Percentiles rank a stretch among this genome's conserved stretches.
These are phyloP conservation scores for Thermothielavioides terrestris DNA, from an alignment of 495 filamentous ascomycete species.

Conservation along the genomic window DNA sequence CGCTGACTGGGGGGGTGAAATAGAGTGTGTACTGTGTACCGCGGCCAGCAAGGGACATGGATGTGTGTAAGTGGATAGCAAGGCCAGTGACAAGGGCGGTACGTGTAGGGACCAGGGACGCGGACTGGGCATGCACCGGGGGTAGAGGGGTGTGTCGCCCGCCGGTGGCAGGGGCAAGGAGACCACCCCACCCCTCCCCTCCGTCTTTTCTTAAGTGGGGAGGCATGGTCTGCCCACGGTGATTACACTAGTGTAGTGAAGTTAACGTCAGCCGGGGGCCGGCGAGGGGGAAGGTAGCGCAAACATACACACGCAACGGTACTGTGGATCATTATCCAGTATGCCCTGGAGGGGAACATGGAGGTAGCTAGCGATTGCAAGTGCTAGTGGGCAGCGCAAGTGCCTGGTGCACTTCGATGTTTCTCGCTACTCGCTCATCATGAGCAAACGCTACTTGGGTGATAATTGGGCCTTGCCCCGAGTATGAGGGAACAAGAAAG, in stretches of 20 bases:
- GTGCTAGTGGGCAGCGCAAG: too few species aligned
- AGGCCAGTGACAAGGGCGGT: slow-evolving; percentile 11
- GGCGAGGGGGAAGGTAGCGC: too few species aligned
- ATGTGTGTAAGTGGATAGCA: slow-evolving; percentile 15
- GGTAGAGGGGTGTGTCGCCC: slow-evolving; percentile 2
- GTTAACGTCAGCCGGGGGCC: too few species aligned
- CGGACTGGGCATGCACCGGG: slow-evolving; percentile 3
- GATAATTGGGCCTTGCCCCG: neutral
- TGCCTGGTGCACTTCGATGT: too few species aligned
- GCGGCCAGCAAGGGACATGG: slow-evolving; percentile 17
- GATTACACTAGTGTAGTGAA: too few species aligned
- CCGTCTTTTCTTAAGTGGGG: neutral
- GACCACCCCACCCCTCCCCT: slow-evolving; percentile 3
- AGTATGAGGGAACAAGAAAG: slow-evolving; percentile 3
- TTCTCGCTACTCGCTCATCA: too few species aligned
- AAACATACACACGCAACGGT: too few species aligned
- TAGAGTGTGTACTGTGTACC: slow-evolving; percentile 15
- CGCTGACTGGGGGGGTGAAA: slow-evolving; percentile 8
- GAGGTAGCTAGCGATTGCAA: too few species aligned
- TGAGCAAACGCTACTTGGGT: too few species aligned
- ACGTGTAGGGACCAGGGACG: slow-evolving; percentile 11
- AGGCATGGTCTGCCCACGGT: too few species aligned
- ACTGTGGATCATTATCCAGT: too few species aligned
- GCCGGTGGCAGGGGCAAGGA: neutral
- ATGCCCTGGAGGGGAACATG: neutral